phyloP scores from a whole-genome alignment of 768 basidiomycete species.

The Xerocomus potaroensis region DNA sequence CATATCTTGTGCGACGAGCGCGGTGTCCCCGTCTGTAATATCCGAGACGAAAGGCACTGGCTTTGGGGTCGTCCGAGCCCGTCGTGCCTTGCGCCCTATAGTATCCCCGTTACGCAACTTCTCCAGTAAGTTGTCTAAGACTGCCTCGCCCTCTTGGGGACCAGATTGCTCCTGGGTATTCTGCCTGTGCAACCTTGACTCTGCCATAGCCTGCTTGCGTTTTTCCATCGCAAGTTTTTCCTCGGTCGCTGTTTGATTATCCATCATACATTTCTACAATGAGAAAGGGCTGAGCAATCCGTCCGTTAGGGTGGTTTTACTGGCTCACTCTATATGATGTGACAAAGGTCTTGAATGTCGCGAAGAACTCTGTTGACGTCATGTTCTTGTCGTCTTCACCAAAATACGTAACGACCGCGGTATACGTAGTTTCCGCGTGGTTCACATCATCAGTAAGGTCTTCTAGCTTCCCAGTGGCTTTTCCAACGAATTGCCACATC shows the following conservation, averaged over 20 bases:
- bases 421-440: slow-evolving; percentile 77
- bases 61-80: slow-evolving; percentile 38
- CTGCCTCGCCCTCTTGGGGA: slow-evolving; percentile 50
- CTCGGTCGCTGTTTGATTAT: slow-evolving; percentile 72
- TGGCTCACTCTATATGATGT: slow-evolving; percentile 78
- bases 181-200: slow-evolving; percentile 52
- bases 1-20: slow-evolving; percentile 69
- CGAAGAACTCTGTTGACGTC: slow-evolving; percentile 91
- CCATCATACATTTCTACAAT: slow-evolving; percentile 77
- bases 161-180: slow-evolving; percentile 41
- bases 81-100: slow-evolving; percentile 52
- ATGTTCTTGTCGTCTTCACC: slow-evolving; percentile 90
- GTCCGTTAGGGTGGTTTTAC: not conserved
- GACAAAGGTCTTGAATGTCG: slow-evolving; percentile 94
- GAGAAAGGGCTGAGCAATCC: slow-evolving; percentile 3
- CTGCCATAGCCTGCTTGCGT: slow-evolving; percentile 64
- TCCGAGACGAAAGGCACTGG: slow-evolving; percentile 21
- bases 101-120: slow-evolving; percentile 69
- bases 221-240: slow-evolving; percentile 65
- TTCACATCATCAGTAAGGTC: slow-evolving; percentile 86
- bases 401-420: slow-evolving; percentile 84
- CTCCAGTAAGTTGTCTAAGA: slow-evolving; percentile 68
- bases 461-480: slow-evolving; percentile 69
- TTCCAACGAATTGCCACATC: slow-evolving; percentile 88
- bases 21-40: slow-evolving; percentile 31